Percentiles rank a stretch among this genome's conserved stretches.
phyloP scores from a whole-genome alignment of 345 rosid species.

The Ricinus communis region DNA sequence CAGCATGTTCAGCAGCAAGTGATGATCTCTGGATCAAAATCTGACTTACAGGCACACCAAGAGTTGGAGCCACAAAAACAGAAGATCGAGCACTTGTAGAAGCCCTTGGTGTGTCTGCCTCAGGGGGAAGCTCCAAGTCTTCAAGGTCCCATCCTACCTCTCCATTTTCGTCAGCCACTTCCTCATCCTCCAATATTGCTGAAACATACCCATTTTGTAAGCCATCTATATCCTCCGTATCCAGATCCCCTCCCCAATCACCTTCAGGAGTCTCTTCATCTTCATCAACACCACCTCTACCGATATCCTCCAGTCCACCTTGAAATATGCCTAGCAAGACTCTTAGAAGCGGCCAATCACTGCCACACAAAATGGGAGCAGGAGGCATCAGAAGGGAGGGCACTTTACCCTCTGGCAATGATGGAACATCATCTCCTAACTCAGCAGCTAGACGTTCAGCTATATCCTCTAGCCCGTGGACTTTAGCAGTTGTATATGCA shows the following conservation, averaged over 20 bases:
- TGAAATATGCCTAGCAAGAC: conserved; percentile 92
- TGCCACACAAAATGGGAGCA: conserved; percentile 65
- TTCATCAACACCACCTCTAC: conserved; percentile 55
- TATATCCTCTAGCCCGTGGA: conserved; percentile 74
- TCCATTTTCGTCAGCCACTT: conserved; percentile 60
- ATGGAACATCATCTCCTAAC: conserved; percentile 70
- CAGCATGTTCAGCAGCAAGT: conserved; percentile 88
- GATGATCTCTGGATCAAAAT: conserved; percentile 86
- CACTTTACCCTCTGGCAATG: conserved; percentile 65
- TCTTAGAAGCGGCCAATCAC: conserved; percentile 97
- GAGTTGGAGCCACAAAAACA: conserved; percentile 77
- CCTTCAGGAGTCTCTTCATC: conserved; percentile 74
- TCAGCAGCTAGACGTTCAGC: conserved; percentile 71
- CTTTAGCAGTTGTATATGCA: conserved; percentile 78
- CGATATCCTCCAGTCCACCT: conserved; percentile 70
- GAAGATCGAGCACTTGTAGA: conserved; percentile 56
- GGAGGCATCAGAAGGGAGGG: conserved; percentile 85
- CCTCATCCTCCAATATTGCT: conserved; percentile 62
- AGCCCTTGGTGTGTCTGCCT: conserved; percentile 71
- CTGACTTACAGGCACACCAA: conserved; percentile 85
- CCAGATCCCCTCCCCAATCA: conserved; percentile 88
- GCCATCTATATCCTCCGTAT: conserved; percentile 55
- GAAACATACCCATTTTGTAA: conserved; percentile 58
- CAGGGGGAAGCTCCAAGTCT: conserved; percentile 93
- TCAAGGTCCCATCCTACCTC: conserved; percentile 96